These are phyloP conservation scores for Ceraceosorus bombacis DNA, from an alignment of 1,284 basidiomycete genomes.

Conservation along the genomic window DNA sequence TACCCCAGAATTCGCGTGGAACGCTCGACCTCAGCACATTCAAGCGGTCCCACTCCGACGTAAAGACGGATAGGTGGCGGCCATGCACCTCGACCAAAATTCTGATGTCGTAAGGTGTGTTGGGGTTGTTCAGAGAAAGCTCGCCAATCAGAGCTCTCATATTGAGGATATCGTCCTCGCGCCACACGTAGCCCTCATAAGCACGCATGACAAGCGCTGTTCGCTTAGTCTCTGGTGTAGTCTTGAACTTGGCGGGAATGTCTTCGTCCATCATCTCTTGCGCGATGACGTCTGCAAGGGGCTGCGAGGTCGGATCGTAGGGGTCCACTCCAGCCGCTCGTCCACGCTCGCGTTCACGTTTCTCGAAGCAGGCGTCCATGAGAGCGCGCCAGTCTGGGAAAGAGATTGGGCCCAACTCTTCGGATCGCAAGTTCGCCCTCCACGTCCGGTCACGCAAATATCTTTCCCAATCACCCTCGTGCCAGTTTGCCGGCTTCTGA, in stretches of 20 bases:
- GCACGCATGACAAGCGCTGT: constrained; percentile 45
- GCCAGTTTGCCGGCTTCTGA: constrained; percentile 31
- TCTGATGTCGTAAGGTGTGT: constrained; percentile 46
- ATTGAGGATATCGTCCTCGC: constrained; percentile 48
- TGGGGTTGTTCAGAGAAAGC: constrained; percentile 47
- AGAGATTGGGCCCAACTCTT: constrained; percentile 34
- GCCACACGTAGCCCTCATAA: constrained; percentile 47
- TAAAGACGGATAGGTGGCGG: constrained; percentile 43
- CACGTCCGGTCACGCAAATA: constrained; percentile 37
- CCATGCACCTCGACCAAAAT: constrained; percentile 48
- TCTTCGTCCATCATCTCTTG: constrained; percentile 10
- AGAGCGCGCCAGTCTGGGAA: constrained; percentile 46
- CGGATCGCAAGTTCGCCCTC: constrained; percentile 37
- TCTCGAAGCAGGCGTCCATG: constrained; percentile 45
- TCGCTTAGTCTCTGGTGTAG: constrained; percentile 42
- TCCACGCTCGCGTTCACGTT: constrained; percentile 39
- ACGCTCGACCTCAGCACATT: constrained; percentile 43
- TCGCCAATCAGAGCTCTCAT: constrained; percentile 47
- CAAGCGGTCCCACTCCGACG: constrained; percentile 47
- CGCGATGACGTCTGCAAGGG: constrained; percentile 15
- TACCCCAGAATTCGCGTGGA: constrained; percentile 47
- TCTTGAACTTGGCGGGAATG: constrained; percentile 21
- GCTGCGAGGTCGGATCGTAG: constrained; percentile 11
- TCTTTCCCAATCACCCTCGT: constrained; percentile 40
- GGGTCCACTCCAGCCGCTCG: constrained; percentile 36